phyloP scores from a whole-genome alignment of 2,329 filamentous ascomycete species.

The Fusarium sororula region DNA sequence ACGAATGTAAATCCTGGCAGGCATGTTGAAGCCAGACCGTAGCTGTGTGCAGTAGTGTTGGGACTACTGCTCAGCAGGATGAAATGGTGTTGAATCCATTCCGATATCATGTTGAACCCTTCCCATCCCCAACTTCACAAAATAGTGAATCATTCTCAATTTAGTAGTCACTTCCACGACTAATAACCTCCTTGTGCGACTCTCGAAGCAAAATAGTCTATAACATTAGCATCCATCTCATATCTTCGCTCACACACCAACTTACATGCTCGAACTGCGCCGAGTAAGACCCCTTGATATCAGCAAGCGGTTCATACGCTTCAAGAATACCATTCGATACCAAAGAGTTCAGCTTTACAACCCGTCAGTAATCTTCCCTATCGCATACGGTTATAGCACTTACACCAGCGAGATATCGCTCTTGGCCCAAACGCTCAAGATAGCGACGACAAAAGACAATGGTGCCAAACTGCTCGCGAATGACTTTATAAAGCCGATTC shows the following conservation, averaged over 20 bases:
- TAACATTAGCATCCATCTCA: neutral
- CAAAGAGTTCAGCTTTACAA: conserved; percentile 63
- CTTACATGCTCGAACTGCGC: conserved; percentile 70
- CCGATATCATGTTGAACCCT: conserved; percentile 19
- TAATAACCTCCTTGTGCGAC: conserved; percentile 60
- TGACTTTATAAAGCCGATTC: conserved; percentile 64
- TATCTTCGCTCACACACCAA: neutral
- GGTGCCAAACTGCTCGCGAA: conserved; percentile 70
- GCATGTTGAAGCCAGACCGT: conserved; percentile 22
- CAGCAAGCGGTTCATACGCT: conserved; percentile 63
- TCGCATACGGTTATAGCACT: conserved; percentile 17
- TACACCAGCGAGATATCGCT: conserved; percentile 67
- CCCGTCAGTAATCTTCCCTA: conserved; percentile 13
- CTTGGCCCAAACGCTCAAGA: conserved; percentile 68
- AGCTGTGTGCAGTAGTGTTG: conserved; percentile 17
- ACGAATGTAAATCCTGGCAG: conserved; percentile 19
- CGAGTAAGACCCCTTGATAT: conserved; percentile 68
- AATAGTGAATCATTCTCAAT: neutral
- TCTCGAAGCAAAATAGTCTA: conserved; percentile 59
- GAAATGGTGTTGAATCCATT: conserved; percentile 12
- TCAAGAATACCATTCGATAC: conserved; percentile 66
- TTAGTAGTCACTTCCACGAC: conserved; percentile 62
- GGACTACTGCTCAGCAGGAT: neutral
- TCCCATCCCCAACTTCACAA: neutral
- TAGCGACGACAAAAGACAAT: conserved; percentile 70